Evolutionary conservation across 78 protist genomes (phyloP).

Genomic region (Creolimax fragrantissima): DNA sequence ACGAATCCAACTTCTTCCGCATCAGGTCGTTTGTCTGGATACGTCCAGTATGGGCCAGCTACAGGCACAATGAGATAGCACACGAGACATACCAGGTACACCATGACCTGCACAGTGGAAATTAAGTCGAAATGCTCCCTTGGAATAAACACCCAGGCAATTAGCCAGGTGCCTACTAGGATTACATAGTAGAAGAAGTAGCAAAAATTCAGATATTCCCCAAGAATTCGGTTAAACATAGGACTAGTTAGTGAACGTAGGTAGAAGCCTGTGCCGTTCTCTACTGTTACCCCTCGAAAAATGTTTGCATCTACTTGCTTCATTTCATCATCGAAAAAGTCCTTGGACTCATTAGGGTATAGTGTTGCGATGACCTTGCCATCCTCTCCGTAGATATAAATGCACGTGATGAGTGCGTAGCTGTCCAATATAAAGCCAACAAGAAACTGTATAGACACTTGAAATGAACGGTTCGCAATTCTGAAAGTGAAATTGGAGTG

Average conservation of each 20-base stretch:
- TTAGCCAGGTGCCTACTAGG: slow-evolving; percentile 5
- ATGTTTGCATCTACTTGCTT: slow-evolving; percentile 2
- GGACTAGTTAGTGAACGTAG: not conserved
- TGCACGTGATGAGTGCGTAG: not conserved
- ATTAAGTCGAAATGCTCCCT: slow-evolving; percentile 15
- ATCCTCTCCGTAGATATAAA: slow-evolving; percentile 25
- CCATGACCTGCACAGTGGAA: not conserved
- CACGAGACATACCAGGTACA: not conserved
- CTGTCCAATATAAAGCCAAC: not conserved
- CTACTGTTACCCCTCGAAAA: not conserved
- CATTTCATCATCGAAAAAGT: not conserved
- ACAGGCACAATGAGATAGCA: slow-evolving; percentile 3
- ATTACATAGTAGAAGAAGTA: slow-evolving; percentile 27
- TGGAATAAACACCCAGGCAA: not conserved
- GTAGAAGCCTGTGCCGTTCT: not conserved
- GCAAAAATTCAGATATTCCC: slow-evolving; percentile 18
- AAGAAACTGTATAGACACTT: not conserved
- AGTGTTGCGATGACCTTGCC: not conserved
- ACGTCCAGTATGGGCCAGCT: slow-evolving; percentile 22
- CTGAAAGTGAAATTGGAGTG: not conserved
- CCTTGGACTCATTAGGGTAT: not conserved
- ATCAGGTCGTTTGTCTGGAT: not conserved
- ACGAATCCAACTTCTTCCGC: slow-evolving; percentile 23
- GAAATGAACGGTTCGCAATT: not conserved
- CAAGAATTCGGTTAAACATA: not conserved